phyloP scores from a whole-genome alignment of 805 yeast species.

The Saturnispora gosingensis region DNA sequence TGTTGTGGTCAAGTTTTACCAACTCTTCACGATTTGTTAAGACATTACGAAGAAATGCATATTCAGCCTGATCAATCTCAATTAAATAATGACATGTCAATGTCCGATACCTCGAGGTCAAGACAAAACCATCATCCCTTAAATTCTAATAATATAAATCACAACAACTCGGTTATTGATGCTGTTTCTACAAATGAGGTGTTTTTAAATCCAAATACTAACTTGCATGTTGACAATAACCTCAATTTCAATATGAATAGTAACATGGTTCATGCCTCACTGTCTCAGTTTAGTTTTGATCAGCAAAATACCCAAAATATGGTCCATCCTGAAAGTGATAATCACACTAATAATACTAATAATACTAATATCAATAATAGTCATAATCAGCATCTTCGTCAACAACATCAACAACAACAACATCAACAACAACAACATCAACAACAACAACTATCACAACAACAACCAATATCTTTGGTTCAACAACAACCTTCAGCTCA shows the following conservation, averaged over 20 bases:
- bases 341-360: slow-evolving; percentile 1
- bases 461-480: background rate
- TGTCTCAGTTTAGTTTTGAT: slow-evolving; percentile 19
- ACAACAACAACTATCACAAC: slow-evolving; percentile 16
- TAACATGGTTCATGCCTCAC: slow-evolving; percentile 11
- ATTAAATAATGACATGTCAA: background rate
- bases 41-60: slow-evolving; percentile 96
- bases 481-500: background rate
- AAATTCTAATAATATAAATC: slow-evolving; percentile 17
- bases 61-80: slow-evolving; percentile 46
- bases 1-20: slow-evolving; percentile 94
- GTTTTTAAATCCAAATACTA: slow-evolving; percentile 37
- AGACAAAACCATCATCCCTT: slow-evolving; percentile 7
- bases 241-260: slow-evolving; percentile 9
- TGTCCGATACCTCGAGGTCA: slow-evolving; percentile 30
- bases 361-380: slow-evolving; percentile 1
- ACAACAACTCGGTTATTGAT: slow-evolving; percentile 54
- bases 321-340: background rate
- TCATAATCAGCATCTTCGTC: slow-evolving; percentile 4
- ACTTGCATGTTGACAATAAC: slow-evolving; percentile 8
- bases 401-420: background rate
- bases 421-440: slow-evolving; percentile 18
- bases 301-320: slow-evolving; percentile 6
- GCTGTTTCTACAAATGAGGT: slow-evolving; percentile 92
- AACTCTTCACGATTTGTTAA: slow-evolving; percentile 82